Conservation (phyloP, 345 rosid species). For the Corchorus olitorius region DNA sequence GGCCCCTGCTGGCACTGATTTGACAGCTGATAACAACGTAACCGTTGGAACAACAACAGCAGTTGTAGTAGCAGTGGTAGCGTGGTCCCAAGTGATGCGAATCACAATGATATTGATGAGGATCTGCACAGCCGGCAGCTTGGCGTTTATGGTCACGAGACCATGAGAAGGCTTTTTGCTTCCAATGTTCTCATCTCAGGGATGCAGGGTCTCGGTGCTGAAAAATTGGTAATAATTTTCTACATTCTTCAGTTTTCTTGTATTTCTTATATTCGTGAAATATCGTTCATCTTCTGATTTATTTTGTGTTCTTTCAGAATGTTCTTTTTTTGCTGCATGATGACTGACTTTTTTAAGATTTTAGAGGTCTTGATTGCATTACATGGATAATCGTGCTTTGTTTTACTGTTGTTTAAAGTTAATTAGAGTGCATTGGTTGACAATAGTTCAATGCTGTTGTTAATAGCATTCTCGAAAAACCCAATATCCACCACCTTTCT, state of each 20-base stretch:
- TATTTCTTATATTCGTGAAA: neutral
- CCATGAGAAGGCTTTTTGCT: constrained; percentile 92
- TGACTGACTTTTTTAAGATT: neutral
- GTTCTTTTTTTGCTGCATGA: neutral
- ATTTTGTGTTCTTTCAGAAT: neutral
- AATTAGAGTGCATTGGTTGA: neutral
- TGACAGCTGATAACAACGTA: neutral
- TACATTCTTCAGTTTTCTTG: neutral
- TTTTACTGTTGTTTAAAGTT: neutral
- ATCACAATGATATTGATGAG: constrained; percentile 78
- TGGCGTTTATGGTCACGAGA: constrained; percentile 96
- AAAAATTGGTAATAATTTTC: constrained; percentile 71
- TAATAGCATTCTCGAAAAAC: neutral
- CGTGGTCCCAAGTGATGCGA: constrained; percentile 46
- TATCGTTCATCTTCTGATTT: neutral
- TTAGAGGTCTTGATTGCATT: neutral
- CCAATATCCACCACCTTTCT: no score
- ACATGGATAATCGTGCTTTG: neutral
- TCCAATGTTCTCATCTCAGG: constrained; percentile 89
- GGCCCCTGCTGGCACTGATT: constrained; percentile 19
- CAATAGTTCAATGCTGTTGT: neutral
- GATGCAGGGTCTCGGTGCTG: constrained; percentile 92
- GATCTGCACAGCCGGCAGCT: constrained; percentile 99
- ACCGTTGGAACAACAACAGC: constrained; percentile 26
- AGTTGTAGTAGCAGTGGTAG: constrained; percentile 21